Evolutionary conservation across 768 basidiomycete species (phyloP).

Genomic region (Phaeotremella fagi): DNA sequence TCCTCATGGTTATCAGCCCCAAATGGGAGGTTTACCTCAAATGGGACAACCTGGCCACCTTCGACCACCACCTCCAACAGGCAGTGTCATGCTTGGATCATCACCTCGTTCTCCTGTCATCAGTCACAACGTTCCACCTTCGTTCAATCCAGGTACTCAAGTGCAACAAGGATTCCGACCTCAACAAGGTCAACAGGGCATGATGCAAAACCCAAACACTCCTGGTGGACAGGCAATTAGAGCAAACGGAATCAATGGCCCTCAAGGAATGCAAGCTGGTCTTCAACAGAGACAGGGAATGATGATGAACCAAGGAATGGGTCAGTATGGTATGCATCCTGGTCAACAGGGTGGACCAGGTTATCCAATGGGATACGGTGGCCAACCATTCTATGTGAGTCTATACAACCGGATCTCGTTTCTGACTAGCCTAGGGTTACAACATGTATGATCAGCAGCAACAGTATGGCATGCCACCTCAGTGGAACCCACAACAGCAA

Average conservation of each 20-base stretch:
- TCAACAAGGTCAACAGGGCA: constrained; percentile 11
- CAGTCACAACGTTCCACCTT: constrained; percentile 19
- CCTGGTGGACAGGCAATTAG: constrained; percentile 20
- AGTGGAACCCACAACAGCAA: constrained; percentile 36
- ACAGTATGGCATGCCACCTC: constrained; percentile 21
- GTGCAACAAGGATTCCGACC: constrained; percentile 34
- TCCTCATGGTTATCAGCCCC: constrained; percentile 15
- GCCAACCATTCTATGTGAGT: constrained; percentile 31
- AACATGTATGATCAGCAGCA: constrained; percentile 29
- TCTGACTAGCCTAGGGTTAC: constrained; percentile 11
- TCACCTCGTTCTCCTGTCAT: constrained; percentile 29
- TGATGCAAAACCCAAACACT: constrained; percentile 7
- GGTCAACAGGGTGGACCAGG: constrained; percentile 17
- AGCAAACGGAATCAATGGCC: constrained; percentile 14
- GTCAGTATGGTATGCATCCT: constrained; percentile 26
- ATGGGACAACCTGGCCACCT: constrained; percentile 12
- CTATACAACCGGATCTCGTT: neutral
- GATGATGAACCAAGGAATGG: constrained; percentile 25
- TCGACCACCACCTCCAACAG: neutral
- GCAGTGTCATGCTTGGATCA: constrained; percentile 1
- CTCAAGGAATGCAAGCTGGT: constrained; percentile 18
- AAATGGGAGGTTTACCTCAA: constrained; percentile 16
- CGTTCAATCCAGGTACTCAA: constrained; percentile 24
- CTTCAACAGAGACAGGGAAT: constrained; percentile 12
- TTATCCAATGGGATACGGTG: constrained; percentile 28